Conservation (phyloP, 495 filamentous ascomycete genomes). For the Viridothelium virens region DNA sequence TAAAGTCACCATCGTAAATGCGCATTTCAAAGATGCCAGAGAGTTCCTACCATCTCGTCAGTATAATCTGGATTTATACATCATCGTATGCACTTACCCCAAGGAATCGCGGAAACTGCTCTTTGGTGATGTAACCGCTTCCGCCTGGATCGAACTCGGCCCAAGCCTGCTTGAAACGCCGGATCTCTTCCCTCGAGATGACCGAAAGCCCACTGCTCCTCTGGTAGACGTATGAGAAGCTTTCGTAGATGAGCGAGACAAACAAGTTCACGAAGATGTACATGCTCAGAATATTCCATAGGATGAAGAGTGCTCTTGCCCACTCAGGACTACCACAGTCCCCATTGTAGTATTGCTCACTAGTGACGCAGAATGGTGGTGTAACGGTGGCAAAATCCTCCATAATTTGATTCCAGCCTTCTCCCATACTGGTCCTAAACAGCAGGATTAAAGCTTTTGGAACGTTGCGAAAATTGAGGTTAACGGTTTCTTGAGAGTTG, state of each 20-base stretch:
- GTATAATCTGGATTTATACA: not conserved
- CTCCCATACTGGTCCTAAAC: conserved; percentile 84
- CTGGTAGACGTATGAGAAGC: conserved; percentile 99
- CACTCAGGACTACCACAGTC: conserved; percentile 88
- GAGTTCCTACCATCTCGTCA: conserved; percentile 47
- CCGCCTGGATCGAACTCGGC: conserved; percentile 87
- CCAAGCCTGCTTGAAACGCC: conserved; percentile 98
- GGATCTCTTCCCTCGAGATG: conserved; percentile 83
- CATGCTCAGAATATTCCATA: conserved; percentile 99
- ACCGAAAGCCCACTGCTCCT: conserved; percentile 77
- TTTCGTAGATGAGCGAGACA: conserved; percentile 97
- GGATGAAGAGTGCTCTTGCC: conserved; percentile 81
- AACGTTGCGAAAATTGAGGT: conserved; percentile 89
- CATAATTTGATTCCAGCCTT: conserved; percentile 96
- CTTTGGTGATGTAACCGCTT: conserved; percentile 84
- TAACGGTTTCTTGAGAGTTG: conserved; percentile 59
- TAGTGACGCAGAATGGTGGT: conserved; percentile 66
- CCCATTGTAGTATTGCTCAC: conserved; percentile 62
- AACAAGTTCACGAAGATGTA: conserved; percentile 99
- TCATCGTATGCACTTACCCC: conserved; percentile 48
- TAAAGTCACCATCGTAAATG: conserved; percentile 87
- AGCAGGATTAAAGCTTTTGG: conserved; percentile 89
- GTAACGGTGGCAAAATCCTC: conserved; percentile 81
- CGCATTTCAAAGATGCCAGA: conserved; percentile 95
- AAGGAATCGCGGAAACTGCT: conserved; percentile 80